Evolutionary conservation across 2,329 filamentous ascomycete species (phyloP).

Genomic region (Talaromyces sp.): DNA sequence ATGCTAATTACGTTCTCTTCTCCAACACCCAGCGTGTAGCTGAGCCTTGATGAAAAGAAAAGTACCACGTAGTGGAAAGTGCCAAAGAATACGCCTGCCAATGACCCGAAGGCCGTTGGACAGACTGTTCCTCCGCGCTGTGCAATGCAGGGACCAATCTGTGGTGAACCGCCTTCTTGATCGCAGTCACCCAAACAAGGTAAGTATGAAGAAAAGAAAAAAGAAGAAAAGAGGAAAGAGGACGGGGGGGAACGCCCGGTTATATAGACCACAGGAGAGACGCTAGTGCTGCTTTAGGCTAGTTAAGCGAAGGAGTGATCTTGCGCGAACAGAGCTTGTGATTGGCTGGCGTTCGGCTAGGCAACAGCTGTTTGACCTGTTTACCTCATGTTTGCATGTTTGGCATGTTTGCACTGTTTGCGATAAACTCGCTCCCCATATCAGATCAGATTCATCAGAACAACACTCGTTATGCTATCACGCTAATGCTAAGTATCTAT

Average conservation of each 20-base stretch:
- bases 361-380: constrained; percentile 13
- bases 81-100: constrained; percentile 52
- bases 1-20: constrained; percentile 25
- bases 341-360: constrained; percentile 2
- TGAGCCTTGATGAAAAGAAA: constrained; percentile 43
- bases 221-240: constrained; percentile 28
- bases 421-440: not conserved
- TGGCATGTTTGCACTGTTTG: constrained; percentile 12
- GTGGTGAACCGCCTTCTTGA: constrained; percentile 47
- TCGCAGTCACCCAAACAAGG: constrained; percentile 49
- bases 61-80: constrained; percentile 31
- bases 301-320: constrained; percentile 17
- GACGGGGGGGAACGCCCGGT: constrained; percentile 19
- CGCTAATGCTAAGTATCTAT: not conserved
- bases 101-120: constrained; percentile 51
- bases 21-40: constrained; percentile 36
- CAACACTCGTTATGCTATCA: not conserved
- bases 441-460: not conserved
- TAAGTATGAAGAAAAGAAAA: constrained; percentile 51
- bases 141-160: constrained; percentile 56
- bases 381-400: not conserved
- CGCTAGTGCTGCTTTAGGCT: constrained; percentile 13
- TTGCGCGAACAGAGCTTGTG: not conserved
- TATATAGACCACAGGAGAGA: constrained; percentile 29
- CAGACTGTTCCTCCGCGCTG: constrained; percentile 51